Base-by-base conservation (phyloP, 2,329 filamentous ascomycete genomes). In the Elsinoe arachidis region DNA sequence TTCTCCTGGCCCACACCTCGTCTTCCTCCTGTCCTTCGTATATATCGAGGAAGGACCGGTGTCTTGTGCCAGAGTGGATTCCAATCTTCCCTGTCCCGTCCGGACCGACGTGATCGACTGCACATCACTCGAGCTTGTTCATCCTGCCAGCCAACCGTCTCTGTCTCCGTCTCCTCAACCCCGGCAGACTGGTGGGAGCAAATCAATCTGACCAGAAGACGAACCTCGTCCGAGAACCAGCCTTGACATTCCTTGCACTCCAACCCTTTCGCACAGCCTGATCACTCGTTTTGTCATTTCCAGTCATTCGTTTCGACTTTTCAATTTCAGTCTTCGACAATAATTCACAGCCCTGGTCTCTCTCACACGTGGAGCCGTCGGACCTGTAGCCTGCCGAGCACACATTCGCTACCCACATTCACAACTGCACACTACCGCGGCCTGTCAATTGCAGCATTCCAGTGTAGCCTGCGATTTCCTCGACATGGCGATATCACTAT, bases 31-130 rank as follows among this genome's bases (percentile, higher is more conserved):
- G 12, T 19, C 41, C 21, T 17, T 23, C 9, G 38, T 46, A 30
- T 46, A 46, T 23, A 12, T 39, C 33, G 19, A n/a, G 26, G 19
- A 6, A 12, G 10, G 15, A 53, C 38, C 49, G 9, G 23, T 34
- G 12, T 37, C 46, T 41, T 34, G 23, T 21, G 14, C 23, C 33
- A 53, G 49, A 34, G 49, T 35, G 49, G 33, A 53, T 53, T 39
- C 26, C 21, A 53, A 53, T 52, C 49, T 53, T 34, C 34, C 49
- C 49, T 53, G 49, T 33, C 23, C 10, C 10, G 6, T n/a, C 19
- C 33, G 49, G 30, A 53, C 33, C 30, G 30, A 30, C 17, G 49
- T 53, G 49, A 53, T 53, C 49, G 33, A 53, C 49, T 53, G 49
- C 49, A 53, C 30, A 37, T 53, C 34, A 37, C 15, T 44, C 41